Base-by-base conservation (phyloP, 139 green algal species). In the Diplosphaera chodatii region DNA sequence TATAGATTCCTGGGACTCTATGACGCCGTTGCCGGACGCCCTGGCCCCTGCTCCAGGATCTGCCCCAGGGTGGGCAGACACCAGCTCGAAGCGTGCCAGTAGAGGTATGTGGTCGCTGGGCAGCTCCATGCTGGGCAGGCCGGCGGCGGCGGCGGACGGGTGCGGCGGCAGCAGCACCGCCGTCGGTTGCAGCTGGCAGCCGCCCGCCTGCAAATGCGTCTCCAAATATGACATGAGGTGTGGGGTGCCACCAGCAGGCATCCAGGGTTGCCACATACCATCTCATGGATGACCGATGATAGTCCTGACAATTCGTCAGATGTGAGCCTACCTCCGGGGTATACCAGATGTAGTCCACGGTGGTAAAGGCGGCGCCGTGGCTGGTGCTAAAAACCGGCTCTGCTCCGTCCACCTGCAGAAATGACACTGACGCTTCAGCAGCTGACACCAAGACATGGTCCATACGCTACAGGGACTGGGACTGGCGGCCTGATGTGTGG, bases 271-370 rank as follows among this genome's bases (percentile, higher is more conserved):
- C 8, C 37, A 48, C 8, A 48, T 48, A 10, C 10, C 8, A 48
- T 48, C 37, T 10, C 37, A 20, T 6, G 37, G 37, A 10, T 48
- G 8, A 48, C 10, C 37, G 37, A 48, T 6, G 37, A 10, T 48
- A 10, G 37, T 48, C 59, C n/a, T n/a, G n/a, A n/a, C n/a, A n/a
- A n/a, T n/a, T n/a, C n/a, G n/a, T n/a, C n/a, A n/a, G n/a, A n/a
- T n/a, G n/a, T n/a, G n/a, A n/a, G n/a, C n/a, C n/a, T n/a, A 27
- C 10, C 4, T 73, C 15, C 0, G 69, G 66, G 1, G 72, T 80
- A 70, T 79, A 91, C 79, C 82, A 95, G 16, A 92, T 85, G 77
- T 89, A 95, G 67, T 95, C 89, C 13, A 92, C 87, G 6, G 84
- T 90, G 48, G 86, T 88, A 27, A 91, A 78, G 70, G 90, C 91